Evolutionary conservation across 805 yeast species (phyloP).

Genomic region (Saturnispora besseyi): DNA sequence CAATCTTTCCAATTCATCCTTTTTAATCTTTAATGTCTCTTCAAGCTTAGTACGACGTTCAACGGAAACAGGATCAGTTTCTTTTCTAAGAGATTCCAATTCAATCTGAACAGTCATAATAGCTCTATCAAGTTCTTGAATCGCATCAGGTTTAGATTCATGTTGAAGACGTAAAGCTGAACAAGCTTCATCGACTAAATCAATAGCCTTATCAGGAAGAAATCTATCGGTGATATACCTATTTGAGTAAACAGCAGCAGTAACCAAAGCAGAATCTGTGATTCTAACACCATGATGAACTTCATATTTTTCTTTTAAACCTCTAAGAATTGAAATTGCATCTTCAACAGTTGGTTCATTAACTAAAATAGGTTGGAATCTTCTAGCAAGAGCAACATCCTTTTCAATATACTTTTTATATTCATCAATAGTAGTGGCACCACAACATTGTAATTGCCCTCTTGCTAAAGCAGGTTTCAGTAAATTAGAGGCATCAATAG

Average conservation of each 20-base stretch:
- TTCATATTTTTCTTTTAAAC: conserved; percentile 88
- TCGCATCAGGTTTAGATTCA: conserved; percentile 93
- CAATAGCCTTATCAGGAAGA: conserved; percentile 94
- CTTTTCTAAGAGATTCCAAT: conserved; percentile 86
- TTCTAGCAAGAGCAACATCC: conserved; percentile 90
- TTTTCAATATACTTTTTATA: conserved; percentile 89
- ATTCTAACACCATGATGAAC: conserved; percentile 97
- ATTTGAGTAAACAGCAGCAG: conserved; percentile 85
- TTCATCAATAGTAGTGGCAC: conserved; percentile 94
- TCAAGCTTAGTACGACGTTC: conserved; percentile 74
- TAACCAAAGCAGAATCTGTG: conserved; percentile 83
- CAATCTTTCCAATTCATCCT: conserved; percentile 57
- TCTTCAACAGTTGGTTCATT: conserved; percentile 87
- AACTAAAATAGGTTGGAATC: conserved; percentile 82
- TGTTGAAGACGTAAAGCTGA: conserved; percentile 91
- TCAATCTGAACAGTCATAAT: conserved; percentile 94
- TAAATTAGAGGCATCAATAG: conserved; percentile 90
- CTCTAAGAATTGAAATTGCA: conserved; percentile 85
- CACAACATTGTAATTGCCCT: conserved; percentile 86
- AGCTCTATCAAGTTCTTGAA: conserved; percentile 77
- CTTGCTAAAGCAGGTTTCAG: conserved; percentile 91
- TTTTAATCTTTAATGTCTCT: conserved; percentile 51
- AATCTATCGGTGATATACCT: conserved; percentile 87
- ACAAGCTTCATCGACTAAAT: conserved; percentile 94
- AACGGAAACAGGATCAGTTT: conserved; percentile 73